Conservation (phyloP, 1,284 basidiomycete species). For the Tylopilus sp. region DNA sequence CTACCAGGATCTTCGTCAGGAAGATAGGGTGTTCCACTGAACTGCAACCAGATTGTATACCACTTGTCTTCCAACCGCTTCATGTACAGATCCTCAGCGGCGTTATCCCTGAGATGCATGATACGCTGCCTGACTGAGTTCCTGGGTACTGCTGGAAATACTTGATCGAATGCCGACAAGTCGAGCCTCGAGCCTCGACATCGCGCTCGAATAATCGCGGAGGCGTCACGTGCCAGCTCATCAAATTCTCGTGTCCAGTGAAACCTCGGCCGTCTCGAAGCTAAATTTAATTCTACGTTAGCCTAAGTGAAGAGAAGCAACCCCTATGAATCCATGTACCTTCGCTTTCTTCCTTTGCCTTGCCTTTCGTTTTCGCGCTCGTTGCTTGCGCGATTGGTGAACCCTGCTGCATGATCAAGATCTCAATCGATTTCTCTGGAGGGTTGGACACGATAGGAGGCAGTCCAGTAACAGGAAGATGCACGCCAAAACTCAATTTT, state of each 20-base stretch:
- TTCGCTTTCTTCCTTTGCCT: slow-evolving; percentile 37
- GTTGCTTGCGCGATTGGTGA: slow-evolving; percentile 33
- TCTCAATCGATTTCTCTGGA: slow-evolving; percentile 51
- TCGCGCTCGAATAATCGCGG: slow-evolving; percentile 77
- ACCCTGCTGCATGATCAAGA: slow-evolving; percentile 56
- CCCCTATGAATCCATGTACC: slow-evolving; percentile 18
- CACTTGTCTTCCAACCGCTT: slow-evolving; percentile 79
- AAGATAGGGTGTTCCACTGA: slow-evolving; percentile 63
- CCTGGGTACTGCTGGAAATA: slow-evolving; percentile 69
- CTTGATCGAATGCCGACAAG: slow-evolving; percentile 68
- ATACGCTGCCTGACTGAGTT: slow-evolving; percentile 68
- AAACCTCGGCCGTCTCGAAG: slow-evolving; percentile 58
- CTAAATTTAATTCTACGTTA: slow-evolving; percentile 19
- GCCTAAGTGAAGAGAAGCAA: not conserved
- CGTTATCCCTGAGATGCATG: slow-evolving; percentile 53
- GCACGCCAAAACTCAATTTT: slow-evolving; percentile 21
- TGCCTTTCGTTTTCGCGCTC: slow-evolving; percentile 36
- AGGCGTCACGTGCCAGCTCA: slow-evolving; percentile 81
- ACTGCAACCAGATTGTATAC: slow-evolving; percentile 70
- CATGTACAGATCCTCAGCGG: slow-evolving; percentile 72
- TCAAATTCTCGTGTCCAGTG: slow-evolving; percentile 85
- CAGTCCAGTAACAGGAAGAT: slow-evolving; percentile 24
- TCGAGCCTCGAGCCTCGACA: slow-evolving; percentile 63
- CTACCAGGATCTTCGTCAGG: slow-evolving; percentile 70
- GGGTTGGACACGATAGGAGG: slow-evolving; percentile 40